phyloP scores from a whole-genome alignment of 2,329 filamentous ascomycete species.

The Phialemoniopsis sp. region DNA sequence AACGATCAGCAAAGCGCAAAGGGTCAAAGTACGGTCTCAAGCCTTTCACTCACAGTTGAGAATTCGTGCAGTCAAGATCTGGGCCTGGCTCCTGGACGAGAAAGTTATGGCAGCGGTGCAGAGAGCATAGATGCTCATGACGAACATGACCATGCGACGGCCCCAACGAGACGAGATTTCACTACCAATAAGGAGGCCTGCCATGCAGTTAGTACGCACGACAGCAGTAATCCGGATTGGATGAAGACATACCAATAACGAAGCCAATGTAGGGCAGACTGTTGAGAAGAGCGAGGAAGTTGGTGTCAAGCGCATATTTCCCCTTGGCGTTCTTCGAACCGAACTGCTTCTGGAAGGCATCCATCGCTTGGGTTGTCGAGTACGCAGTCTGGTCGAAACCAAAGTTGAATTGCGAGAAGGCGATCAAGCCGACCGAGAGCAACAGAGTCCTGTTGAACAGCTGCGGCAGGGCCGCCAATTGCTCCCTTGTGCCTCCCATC shows the following conservation, averaged over 20 bases:
- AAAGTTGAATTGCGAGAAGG: slow-evolving; percentile 31
- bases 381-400: slow-evolving; percentile 32
- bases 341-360: slow-evolving; percentile 26
- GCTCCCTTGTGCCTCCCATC: too few relatives aligned
- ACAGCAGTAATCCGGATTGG: neutral
- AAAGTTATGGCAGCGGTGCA: slow-evolving; percentile 23
- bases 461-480: too few relatives aligned
- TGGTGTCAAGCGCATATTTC: slow-evolving; percentile 18
- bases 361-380: slow-evolving; percentile 30
- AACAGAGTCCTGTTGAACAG: slow-evolving; percentile 11
- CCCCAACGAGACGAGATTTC: slow-evolving; percentile 22
- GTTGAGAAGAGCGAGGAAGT: slow-evolving; percentile 29
- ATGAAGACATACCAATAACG: slow-evolving; percentile 11
- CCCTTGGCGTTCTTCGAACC: slow-evolving; percentile 19
- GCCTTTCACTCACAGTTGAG: slow-evolving; percentile 17
- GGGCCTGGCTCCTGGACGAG: slow-evolving; percentile 19
- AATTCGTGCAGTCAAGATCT: slow-evolving; percentile 28
- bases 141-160: slow-evolving; percentile 27
- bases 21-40: too few relatives aligned
- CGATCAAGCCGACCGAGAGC: slow-evolving; percentile 18
- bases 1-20: too few relatives aligned
- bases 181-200: slow-evolving; percentile 21
- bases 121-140: slow-evolving; percentile 29
- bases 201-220: neutral
- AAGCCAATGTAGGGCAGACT: slow-evolving; percentile 27